Percentiles rank a stretch among this genome's conserved stretches.
Evolutionary conservation across 495 filamentous ascomycete species (phyloP).

Genomic region (Penicillium turbatum): DNA sequence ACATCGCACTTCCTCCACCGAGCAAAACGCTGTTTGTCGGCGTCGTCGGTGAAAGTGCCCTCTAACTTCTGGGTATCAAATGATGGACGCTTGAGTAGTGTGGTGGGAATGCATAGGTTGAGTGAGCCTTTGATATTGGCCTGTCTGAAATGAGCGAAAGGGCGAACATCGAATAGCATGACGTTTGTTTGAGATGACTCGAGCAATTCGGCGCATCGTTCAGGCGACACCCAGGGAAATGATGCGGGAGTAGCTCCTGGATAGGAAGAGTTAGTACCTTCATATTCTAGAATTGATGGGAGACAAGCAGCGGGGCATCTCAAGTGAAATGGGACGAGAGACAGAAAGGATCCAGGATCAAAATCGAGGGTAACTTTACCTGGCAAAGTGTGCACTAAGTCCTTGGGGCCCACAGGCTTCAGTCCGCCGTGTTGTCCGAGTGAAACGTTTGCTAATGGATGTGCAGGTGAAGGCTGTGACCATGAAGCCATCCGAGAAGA

Average conservation of each 20-base stretch:
- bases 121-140: constrained; percentile 73
- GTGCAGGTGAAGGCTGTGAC: constrained; percentile 2
- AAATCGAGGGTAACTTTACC: constrained; percentile 3
- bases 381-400: neutral
- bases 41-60: constrained; percentile 75
- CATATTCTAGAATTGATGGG: neutral
- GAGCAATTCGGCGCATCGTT: constrained; percentile 65
- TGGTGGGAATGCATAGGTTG: constrained; percentile 94
- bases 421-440: neutral
- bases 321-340: neutral
- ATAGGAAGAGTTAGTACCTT: constrained; percentile 1
- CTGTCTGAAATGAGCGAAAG: constrained; percentile 73
- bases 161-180: constrained; percentile 82
- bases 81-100: constrained; percentile 81
- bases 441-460: constrained; percentile 1
- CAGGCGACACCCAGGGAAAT: constrained; percentile 53
- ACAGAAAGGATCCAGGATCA: neutral
- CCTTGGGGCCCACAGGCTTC: neutral
- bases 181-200: constrained; percentile 50
- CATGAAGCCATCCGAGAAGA: constrained; percentile 9
- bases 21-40: constrained; percentile 69
- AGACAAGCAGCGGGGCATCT: neutral
- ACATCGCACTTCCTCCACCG: constrained; percentile 67
- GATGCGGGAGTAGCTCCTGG: constrained; percentile 4
- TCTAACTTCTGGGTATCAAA: constrained; percentile 89